phyloP scores from a whole-genome alignment of 371 early-diverging fungal species.

The Mortierella sp. region DNA sequence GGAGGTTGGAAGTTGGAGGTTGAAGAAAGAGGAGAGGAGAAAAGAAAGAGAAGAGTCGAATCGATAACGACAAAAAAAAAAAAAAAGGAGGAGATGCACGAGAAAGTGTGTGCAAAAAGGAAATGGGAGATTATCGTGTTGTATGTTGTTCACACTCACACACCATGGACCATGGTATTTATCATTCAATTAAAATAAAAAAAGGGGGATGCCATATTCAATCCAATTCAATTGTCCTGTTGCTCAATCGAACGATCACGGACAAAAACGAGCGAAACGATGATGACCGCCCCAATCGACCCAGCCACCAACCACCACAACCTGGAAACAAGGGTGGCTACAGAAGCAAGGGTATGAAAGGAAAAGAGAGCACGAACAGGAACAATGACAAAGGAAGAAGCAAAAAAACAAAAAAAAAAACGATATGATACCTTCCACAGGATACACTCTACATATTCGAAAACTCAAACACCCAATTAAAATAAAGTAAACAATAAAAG shows the following conservation, averaged over 20 bases:
- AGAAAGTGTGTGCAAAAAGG: constrained; percentile 1
- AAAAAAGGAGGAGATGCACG: neutral
- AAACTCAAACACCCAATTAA: neutral
- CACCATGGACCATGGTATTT: neutral
- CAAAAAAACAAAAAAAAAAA: neutral
- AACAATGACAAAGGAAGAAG: neutral
- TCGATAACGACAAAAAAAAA: neutral
- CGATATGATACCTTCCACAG: neutral
- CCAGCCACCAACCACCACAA: neutral
- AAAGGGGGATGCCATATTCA: neutral
- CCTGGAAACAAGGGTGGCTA: constrained; percentile 9
- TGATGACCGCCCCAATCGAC: neutral
- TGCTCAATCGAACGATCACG: neutral
- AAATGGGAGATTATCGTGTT: neutral
- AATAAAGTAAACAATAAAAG: neutral
- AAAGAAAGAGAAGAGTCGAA: neutral
- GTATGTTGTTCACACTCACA: neutral
- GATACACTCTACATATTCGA: neutral
- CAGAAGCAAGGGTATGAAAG: neutral
- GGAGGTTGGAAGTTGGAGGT: too few species aligned
- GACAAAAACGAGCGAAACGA: neutral
- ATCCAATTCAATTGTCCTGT: neutral
- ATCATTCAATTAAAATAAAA: neutral
- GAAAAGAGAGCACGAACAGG: too few species aligned
- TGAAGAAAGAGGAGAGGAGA: too few species aligned